A percentile compares a stretch with the other conserved stretches of the same genome.
Conservation (phyloP, 2,329 filamentous ascomycete species). For the Helotiales sp. region DNA sequence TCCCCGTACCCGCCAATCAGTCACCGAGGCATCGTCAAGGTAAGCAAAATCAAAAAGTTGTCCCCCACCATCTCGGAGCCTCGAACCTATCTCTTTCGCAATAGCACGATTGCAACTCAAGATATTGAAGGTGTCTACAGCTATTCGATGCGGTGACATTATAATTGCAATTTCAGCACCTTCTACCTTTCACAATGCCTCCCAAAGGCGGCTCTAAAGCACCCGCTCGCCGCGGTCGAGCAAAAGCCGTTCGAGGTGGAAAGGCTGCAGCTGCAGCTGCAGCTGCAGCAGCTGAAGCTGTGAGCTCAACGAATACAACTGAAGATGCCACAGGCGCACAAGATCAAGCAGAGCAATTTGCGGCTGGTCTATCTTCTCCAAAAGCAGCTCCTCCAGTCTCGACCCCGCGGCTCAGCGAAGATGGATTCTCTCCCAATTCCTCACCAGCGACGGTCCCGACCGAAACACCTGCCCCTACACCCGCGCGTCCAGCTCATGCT, state of each 20-base stretch:
- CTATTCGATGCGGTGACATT: constrained; percentile 23
- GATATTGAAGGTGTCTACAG: no score
- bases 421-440: constrained; percentile 38
- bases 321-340: neutral
- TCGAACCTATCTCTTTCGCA: neutral
- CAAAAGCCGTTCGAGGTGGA: constrained; percentile 27
- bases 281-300: constrained; percentile 15
- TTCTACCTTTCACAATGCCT: constrained; percentile 31
- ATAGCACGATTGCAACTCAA: neutral
- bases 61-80: constrained; percentile 16
- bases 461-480: constrained; percentile 41
- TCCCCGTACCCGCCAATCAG: neutral
- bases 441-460: constrained; percentile 39
- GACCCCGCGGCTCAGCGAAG: constrained; percentile 24
- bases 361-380: constrained; percentile 10
- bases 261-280: constrained; percentile 27
- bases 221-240: constrained; percentile 32
- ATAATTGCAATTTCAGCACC: neutral
- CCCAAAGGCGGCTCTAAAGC: constrained; percentile 35
- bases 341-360: constrained; percentile 11
- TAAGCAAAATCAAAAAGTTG: constrained; percentile 19
- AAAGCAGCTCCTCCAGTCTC: constrained; percentile 8
- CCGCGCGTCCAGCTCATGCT: constrained; percentile 25
- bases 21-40: neutral
- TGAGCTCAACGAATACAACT: neutral